Evolutionary conservation across 768 basidiomycete genomes (phyloP), one percentile per base, ranked within the genome.

Genomic region (Boletus rubescentipes): DNA sequence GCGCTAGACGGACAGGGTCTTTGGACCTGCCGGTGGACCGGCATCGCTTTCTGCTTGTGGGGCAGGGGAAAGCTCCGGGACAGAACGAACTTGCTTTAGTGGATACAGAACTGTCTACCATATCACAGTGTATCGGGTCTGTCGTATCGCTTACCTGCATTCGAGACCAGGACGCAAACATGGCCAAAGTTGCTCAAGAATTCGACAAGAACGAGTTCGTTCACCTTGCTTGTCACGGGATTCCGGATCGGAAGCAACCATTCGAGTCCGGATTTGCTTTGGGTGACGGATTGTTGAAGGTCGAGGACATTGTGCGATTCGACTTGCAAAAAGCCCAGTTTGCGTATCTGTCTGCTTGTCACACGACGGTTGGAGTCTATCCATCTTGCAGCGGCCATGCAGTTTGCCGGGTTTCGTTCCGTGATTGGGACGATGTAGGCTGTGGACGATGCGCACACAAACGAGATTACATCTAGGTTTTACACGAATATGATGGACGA

Each of bases 321-420:
- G 15, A 47, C 12, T 39, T 66, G 6, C 29, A 31, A 3, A 29
- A 50, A 3, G 23, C 55, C 1, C 36, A 53, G 35, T 57, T 61
- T 32, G 54, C 60, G n/a, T 61, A 61, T 21, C 39, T 69, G 26
- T 67, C 65, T 32, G 66, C 65, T 1, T 69, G 67, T 43, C 63
- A 69, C 9, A 42, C 41, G 35, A 42, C 35, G 5, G 39, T 34
- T 12, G 49, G 49, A 7, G 39, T 34, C 21, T 4, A 55, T 46
- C 7, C 55, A 57, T 26, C 55, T 57, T 9, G 46, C 51, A 2
- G 46, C 51, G 7, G 51, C 46, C 0, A 53, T 47, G 46, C 51
- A 43, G 26, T 44, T 54, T 34, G 40, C 55, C 5, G 51, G 55
- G 10, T 57, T 51, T 18, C 49, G 44, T 9, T 57, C 47, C 1